Evolutionary conservation across 2,329 filamentous ascomycete species (phyloP), one percentile per base, ranked within the genome.

Genomic region (Verticillium longisporum): DNA sequence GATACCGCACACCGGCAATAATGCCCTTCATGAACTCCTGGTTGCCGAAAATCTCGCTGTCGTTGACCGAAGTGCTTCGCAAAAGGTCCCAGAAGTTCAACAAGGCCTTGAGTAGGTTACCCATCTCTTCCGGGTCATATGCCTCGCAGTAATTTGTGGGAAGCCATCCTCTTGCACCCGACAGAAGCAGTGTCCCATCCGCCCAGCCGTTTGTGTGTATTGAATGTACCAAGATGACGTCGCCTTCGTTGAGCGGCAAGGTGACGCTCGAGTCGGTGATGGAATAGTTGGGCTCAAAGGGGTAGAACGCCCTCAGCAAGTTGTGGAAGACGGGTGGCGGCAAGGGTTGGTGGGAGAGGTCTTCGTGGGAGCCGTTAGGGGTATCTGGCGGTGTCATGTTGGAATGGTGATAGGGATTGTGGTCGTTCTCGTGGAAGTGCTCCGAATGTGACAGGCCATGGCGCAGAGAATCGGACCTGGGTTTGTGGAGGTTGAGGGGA

Each of bases 131-230:
- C 55, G 94, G 92, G 66, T 97, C 91, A 73, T 97, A 99, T 10
- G 91, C 84, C 72, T 97, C 93, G 78, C 95, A 99, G 74, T 98
- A 99, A 75, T 99, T 99, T 9, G 95, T 99, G 2, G 95, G 95
- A 63, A 99, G 80, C 95, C 95, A 99, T 64, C 95, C 95, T 67
- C 95, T 85, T 58, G 90, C 89, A 32, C 94, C 94, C 2, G 92
- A 91, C 31, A 89, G 84, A 63, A 99, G 78, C 50, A 97, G 80
- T 1, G 95, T 99, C 58, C 95, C 95, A 73, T 99, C 95, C 36
- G 95, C 95, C 95, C 95, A 99, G 67, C 95, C 95, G 77, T 98
- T 99, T 63, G 92, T 95, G 75, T 99, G 95, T 66, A 98, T 91
- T 4, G 95, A 97, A 74, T 99, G 95, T 26, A 99, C 90, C 61